Percentiles rank a stretch among this genome's conserved stretches.
phyloP scores from a whole-genome alignment of 179 eudicot species.

The Beta corolliflora region DNA sequence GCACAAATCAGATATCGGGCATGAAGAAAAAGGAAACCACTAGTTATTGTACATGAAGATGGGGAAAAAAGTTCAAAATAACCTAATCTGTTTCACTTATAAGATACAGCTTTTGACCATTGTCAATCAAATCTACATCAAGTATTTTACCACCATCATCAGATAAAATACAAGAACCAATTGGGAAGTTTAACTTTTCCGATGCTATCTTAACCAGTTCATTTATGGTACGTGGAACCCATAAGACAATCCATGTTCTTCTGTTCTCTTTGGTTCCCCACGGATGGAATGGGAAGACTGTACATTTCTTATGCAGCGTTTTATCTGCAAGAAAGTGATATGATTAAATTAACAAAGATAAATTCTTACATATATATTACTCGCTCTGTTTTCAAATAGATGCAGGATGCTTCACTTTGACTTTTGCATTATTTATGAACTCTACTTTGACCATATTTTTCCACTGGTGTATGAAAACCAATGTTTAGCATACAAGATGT shows the following conservation, averaged over 20 bases:
- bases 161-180: conserved; percentile 52
- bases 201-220: conserved; percentile 63
- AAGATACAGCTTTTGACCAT: conserved; percentile 78
- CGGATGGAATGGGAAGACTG: conserved; percentile 80
- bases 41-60: neutral
- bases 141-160: conserved; percentile 80
- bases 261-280: conserved; percentile 47
- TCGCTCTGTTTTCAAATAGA: no score
- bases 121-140: conserved; percentile 70
- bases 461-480: no score
- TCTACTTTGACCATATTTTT: no score
- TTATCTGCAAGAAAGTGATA: conserved; percentile 38
- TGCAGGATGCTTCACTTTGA: no score
- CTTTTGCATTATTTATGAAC: no score
- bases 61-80: neutral
- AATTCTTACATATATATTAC: no score
- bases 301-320: conserved; percentile 57
- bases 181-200: conserved; percentile 44
- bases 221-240: conserved; percentile 72
- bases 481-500: no score
- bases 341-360: neutral
- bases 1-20: no score
- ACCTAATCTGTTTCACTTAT: conserved; percentile 43
- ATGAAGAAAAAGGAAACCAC: no score
- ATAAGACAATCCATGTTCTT: conserved; percentile 61